A percentile compares a stretch with the other conserved stretches of the same genome.
These are phyloP conservation scores for Verticillium nonalfalfae DNA, from an alignment of 2,329 filamentous ascomycete species.

Conservation along the genomic window DNA sequence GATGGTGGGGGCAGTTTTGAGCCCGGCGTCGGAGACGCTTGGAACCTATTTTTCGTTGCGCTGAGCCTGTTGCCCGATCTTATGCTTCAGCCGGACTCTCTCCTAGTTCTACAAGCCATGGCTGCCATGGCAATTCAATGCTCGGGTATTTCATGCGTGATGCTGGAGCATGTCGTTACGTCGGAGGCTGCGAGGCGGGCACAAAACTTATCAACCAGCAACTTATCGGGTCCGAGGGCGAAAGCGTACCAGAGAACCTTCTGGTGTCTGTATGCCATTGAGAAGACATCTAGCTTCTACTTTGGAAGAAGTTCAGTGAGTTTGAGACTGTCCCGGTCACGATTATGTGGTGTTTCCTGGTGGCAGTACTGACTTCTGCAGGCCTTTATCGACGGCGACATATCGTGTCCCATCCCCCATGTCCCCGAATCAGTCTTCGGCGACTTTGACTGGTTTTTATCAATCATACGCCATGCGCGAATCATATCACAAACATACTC, in stretches of 20 bases:
- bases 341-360: too few relatives aligned
- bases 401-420: constrained; percentile 19
- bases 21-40: constrained; percentile 27
- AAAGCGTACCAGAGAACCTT: constrained; percentile 19
- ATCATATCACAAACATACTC: constrained; percentile 20
- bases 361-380: neutral
- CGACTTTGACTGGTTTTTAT: constrained; percentile 19
- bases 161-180: constrained; percentile 23
- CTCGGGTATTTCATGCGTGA: constrained; percentile 18
- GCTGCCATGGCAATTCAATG: constrained; percentile 22
- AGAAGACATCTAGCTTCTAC: constrained; percentile 20
- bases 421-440: constrained; percentile 14
- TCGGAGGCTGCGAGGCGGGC: constrained; percentile 22
- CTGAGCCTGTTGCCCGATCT: constrained; percentile 26
- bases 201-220: constrained; percentile 18
- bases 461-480: constrained; percentile 16
- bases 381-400: constrained; percentile 23
- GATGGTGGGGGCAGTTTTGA: constrained; percentile 27
- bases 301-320: constrained; percentile 22
- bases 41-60: constrained; percentile 30
- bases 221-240: constrained; percentile 8
- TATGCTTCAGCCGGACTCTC: constrained; percentile 20
- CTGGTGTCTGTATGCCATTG: constrained; percentile 19
- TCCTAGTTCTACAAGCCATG: constrained; percentile 21
- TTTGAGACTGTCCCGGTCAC: neutral